Evolutionary conservation across 208 protist genomes (phyloP).

Genomic region (Kentomonas sorsogonicus): DNA sequence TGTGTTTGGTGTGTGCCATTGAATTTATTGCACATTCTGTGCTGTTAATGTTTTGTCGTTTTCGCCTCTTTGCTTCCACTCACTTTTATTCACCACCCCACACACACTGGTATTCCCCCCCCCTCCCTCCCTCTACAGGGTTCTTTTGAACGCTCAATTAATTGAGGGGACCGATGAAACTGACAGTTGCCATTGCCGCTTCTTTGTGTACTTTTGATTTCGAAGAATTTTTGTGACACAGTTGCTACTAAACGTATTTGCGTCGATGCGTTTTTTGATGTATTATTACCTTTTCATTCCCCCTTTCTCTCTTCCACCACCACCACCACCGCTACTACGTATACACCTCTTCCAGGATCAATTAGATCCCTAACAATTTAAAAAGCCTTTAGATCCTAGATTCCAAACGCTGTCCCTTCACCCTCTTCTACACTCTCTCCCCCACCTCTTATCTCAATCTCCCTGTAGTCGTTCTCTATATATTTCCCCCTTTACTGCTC

Average conservation of each 20-base stretch:
- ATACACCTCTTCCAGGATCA: not conserved
- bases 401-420: too few relatives aligned
- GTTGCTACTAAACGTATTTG: not conserved
- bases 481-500: not conserved
- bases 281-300: not conserved
- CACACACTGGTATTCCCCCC: slow-evolving; percentile 2
- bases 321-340: not conserved
- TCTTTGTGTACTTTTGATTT: slow-evolving; percentile 2
- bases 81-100: not conserved
- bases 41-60: slow-evolving; percentile 12
- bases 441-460: too few relatives aligned
- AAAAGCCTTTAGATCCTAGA: too few relatives aligned
- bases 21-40: slow-evolving; percentile 5
- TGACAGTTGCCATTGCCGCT: not conserved
- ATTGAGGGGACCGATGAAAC: not conserved
- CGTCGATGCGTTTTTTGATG: not conserved
- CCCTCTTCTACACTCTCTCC: not conserved
- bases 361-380: not conserved
- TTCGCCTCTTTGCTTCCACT: slow-evolving; percentile 7
- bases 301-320: not conserved
- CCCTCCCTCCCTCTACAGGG: not conserved
- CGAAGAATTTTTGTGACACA: not conserved
- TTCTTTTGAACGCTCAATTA: slow-evolving; percentile 3
- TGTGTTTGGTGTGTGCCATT: not conserved
- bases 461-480: not conserved